phyloP scores from a whole-genome alignment of 1,139 yeast species.

The Torulaspora globosa region DNA sequence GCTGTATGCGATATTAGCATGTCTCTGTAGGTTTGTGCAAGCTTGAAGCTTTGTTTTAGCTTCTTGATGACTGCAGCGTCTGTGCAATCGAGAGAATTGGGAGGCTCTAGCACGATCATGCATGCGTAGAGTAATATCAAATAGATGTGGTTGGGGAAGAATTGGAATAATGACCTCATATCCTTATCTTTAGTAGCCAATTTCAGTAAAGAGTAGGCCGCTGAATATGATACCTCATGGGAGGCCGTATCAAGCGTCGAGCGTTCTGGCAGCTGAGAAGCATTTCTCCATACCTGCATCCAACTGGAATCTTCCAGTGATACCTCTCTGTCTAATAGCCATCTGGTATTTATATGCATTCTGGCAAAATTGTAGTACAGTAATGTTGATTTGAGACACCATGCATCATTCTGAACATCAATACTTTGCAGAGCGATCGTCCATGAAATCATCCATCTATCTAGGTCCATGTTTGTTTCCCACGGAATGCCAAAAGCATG shows the following conservation, averaged over 20 bases:
- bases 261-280: constrained; percentile 1
- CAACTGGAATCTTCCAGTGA: constrained; percentile 24
- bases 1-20: constrained; percentile 48
- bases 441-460: constrained; percentile 81
- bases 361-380: constrained; percentile 72
- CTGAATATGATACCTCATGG: constrained; percentile 51
- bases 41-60: constrained; percentile 21
- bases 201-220: constrained; percentile 61
- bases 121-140: constrained; percentile 70
- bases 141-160: constrained; percentile 68
- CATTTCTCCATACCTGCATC: constrained; percentile 12
- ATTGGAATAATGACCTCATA: constrained; percentile 52
- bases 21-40: constrained; percentile 43
- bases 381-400: constrained; percentile 69
- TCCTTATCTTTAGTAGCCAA: constrained; percentile 58
- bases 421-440: constrained; percentile 63
- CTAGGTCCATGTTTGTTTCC: constrained; percentile 60
- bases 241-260: constrained; percentile 29
- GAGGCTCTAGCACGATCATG: constrained; percentile 49
- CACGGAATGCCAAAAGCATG: constrained; percentile 64
- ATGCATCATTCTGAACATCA: constrained; percentile 51
- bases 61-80: constrained; percentile 9
- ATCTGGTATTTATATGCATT: constrained; percentile 54
- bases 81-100: constrained; percentile 5
- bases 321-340: constrained; percentile 20